These are phyloP conservation scores for Ilyonectria robusta DNA, from an alignment of 2,329 filamentous ascomycete species.

Conservation along the genomic window DNA sequence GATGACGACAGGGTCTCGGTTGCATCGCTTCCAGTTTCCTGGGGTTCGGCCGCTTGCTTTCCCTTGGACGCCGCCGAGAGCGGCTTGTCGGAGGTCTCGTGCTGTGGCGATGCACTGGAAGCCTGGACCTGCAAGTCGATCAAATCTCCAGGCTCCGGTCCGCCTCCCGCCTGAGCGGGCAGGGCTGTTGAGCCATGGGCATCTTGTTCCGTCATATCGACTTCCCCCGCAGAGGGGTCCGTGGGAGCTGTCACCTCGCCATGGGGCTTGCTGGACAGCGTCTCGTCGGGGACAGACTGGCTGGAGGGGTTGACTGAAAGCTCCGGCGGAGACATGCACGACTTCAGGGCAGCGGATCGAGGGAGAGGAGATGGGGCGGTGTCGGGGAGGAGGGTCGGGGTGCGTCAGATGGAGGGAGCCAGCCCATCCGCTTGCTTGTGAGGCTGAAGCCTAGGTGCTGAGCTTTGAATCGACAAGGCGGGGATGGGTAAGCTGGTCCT, in stretches of 20 bases:
- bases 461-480: constrained; percentile 21
- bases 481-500: constrained; percentile 22
- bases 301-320: constrained; percentile 45
- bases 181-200: constrained; percentile 17
- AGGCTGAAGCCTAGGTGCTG: constrained; percentile 16
- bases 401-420: constrained; percentile 33
- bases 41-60: constrained; percentile 44
- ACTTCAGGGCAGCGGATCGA: constrained; percentile 29
- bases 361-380: constrained; percentile 8
- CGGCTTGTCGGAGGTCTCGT: constrained; percentile 23
- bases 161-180: constrained; percentile 3
- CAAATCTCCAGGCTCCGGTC: constrained; percentile 32
- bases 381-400: constrained; percentile 29
- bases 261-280: constrained; percentile 47
- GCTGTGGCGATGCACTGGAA: constrained; percentile 17
- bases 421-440: constrained; percentile 43
- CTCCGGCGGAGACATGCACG: constrained; percentile 57
- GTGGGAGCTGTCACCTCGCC: constrained; percentile 46
- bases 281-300: constrained; percentile 48
- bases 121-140: constrained; percentile 41
- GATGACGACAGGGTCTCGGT: constrained; percentile 60
- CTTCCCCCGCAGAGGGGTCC: constrained; percentile 35
- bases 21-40: constrained; percentile 26
- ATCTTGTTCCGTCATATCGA: constrained; percentile 16
- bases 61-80: constrained; percentile 39